Base-by-base conservation (phyloP, 2,329 filamentous ascomycete species). In the Aspergillus tanneri region DNA sequence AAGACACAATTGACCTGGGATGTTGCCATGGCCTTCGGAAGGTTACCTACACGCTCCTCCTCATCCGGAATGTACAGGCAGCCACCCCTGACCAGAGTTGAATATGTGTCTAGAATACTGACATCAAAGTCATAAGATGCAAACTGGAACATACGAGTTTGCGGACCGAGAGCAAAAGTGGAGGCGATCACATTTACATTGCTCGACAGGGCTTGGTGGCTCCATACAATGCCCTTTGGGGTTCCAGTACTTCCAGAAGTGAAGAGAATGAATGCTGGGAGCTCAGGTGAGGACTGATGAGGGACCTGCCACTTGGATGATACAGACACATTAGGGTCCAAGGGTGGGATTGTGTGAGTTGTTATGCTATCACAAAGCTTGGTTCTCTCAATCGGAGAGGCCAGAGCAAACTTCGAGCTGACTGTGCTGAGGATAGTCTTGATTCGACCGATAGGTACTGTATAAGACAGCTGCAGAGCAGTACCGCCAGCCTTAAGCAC, bases 81-180 rank as follows among this genome's bases (percentile, higher is more conserved):
- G 18, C 24, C 39, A 8, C 25, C 25, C 11, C 21, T 14, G 12
- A 21, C 39, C 5, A 43, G 12, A n/a, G 27, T 43, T 8, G 24
- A 11, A 18, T 27, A 28, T 3, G 18, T 43, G 12, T 43, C 39
- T 6, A 21, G 11, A 10, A 10, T 43, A 2, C 24, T 19, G 12
- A 32, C 40, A n/a, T 43, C 40, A 16, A 43, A 43, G 16, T 21
- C 25, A 19, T 43, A 43, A n/a, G 40, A 43, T 18, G 27, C 25
- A 24, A 43, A 43, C 11, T 43, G 25, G 25, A 32, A 43, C 5
- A 32, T 6, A 14, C 40, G 25, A 14, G 27, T 23, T 30, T 14
- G 11, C n/a, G 25, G 12, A 18, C 25, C 34, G 16, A 43, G n/a
- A 1, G 14, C n/a, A 2, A 35, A 23, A 14, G 21, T 11, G 8